phyloP scores from a whole-genome alignment of 768 basidiomycete genomes.

The Mycena vitilis region DNA sequence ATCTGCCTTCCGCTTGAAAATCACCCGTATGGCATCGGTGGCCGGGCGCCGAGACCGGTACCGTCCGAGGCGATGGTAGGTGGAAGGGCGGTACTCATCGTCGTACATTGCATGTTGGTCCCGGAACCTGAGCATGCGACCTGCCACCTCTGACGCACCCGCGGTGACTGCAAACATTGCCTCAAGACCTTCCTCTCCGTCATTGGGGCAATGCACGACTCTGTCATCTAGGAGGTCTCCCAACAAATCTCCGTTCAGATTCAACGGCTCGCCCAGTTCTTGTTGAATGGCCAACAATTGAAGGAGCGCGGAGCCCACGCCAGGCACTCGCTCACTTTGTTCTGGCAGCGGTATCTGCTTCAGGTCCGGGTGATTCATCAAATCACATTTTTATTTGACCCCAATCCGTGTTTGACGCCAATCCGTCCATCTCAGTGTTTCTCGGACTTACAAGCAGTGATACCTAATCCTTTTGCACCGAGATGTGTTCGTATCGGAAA shows the following conservation, averaged over 20 bases:
- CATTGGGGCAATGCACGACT: neutral
- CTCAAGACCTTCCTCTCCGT: neutral
- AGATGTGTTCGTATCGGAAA: too few relatives aligned
- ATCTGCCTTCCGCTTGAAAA: neutral
- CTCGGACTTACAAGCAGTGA: too few relatives aligned
- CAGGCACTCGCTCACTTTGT: too few relatives aligned
- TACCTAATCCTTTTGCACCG: too few relatives aligned
- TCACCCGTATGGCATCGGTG: neutral
- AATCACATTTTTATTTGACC: too few relatives aligned
- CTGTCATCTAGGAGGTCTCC: conserved; percentile 1
- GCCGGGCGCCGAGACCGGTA: neutral
- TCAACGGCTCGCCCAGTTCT: neutral
- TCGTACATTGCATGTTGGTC: neutral
- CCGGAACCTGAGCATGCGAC: conserved; percentile 1
- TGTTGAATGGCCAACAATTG: conserved; percentile 18
- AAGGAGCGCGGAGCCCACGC: conserved; percentile 17
- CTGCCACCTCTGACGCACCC: neutral
- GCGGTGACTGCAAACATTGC: neutral
- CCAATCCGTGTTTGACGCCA: too few relatives aligned
- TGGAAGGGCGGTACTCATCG: conserved; percentile 1
- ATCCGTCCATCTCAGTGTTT: too few relatives aligned
- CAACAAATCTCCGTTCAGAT: conserved; percentile 14
- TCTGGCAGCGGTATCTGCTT: too few relatives aligned
- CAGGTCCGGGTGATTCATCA: neutral
- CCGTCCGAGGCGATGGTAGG: neutral